These are phyloP conservation scores for Trypanosoma scelopori DNA, from an alignment of 208 protist species.

Conservation along the genomic window DNA sequence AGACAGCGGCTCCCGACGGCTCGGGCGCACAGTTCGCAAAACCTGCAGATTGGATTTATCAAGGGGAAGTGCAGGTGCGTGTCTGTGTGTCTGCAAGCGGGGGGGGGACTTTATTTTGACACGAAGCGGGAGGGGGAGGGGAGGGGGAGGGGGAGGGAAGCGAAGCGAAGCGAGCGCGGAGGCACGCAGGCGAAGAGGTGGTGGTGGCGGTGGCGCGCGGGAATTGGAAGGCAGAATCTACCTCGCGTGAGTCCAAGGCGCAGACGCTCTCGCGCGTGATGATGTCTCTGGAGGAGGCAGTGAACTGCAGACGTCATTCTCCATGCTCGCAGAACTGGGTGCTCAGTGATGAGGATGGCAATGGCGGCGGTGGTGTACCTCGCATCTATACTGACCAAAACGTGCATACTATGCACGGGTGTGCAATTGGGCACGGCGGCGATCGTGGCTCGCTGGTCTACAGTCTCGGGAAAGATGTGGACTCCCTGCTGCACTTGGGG, in stretches of 20 bases:
- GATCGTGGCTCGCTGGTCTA: slow-evolving; percentile 75
- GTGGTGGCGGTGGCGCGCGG: too few species aligned
- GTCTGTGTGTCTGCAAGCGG: not conserved
- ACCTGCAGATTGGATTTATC: not conserved
- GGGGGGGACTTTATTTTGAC: not conserved
- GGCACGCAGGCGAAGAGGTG: too few species aligned
- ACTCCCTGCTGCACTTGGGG: not conserved
- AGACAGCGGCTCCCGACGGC: not conserved
- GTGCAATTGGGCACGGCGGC: slow-evolving; percentile 64
- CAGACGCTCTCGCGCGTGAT: slow-evolving; percentile 1
- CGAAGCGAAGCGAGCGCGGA: too few species aligned
- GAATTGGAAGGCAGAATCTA: not conserved
- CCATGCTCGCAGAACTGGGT: not conserved
- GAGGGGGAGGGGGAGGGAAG: not conserved
- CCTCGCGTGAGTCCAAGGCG: not conserved
- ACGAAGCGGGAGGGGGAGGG: not conserved
- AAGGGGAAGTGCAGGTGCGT: not conserved
- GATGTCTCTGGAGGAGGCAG: slow-evolving; percentile 15
- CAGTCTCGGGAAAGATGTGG: slow-evolving; percentile 20
- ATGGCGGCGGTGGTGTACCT: not conserved
- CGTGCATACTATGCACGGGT: not conserved
- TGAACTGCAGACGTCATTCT: not conserved
- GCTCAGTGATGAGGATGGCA: slow-evolving; percentile 7
- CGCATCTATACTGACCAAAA: slow-evolving; percentile 8
- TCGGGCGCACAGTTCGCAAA: not conserved